Evolutionary conservation across 371 early-diverging fungal species (phyloP).

Genomic region (Rhizopus sp.): DNA sequence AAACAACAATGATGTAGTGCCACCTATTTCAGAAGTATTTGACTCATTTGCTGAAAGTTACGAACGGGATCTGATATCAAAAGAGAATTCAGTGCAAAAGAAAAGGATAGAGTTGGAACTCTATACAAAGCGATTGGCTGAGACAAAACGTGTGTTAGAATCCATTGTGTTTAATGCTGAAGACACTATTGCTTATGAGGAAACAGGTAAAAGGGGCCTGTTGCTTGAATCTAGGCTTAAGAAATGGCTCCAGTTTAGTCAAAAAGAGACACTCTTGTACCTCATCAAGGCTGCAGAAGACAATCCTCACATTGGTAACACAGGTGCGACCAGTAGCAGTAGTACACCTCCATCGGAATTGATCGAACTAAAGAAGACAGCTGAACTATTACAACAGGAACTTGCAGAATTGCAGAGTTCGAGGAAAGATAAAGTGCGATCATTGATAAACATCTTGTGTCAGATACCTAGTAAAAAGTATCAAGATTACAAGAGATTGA

Average conservation of each 20-base stretch:
- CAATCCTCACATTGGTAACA: neutral
- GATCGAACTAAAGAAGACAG: constrained; percentile 8
- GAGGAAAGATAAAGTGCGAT: constrained; percentile 22
- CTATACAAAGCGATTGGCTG: constrained; percentile 23
- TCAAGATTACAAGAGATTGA: constrained; percentile 50
- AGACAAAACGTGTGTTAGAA: constrained; percentile 20
- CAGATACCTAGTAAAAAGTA: constrained; percentile 38
- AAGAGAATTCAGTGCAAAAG: constrained; percentile 26
- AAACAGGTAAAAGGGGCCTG: constrained; percentile 4
- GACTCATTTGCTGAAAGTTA: constrained; percentile 39
- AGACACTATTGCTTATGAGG: constrained; percentile 5
- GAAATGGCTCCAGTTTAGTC: constrained; percentile 20
- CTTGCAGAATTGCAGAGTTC: constrained; percentile 9
- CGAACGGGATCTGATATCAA: constrained; percentile 33
- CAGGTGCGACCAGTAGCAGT: too few species aligned
- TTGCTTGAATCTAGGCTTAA: constrained; percentile 13
- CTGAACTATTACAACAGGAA: constrained; percentile 9
- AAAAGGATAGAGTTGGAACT: constrained; percentile 30
- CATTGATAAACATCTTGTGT: constrained; percentile 21
- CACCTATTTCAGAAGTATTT: constrained; percentile 35
- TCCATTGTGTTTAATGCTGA: constrained; percentile 2
- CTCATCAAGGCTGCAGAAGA: neutral
- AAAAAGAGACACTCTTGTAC: constrained; percentile 12
- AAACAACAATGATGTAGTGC: constrained; percentile 7
- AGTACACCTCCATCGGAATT: neutral